phyloP scores from a whole-genome alignment of 345 rosid genomes.

The Linum usitatissimum region DNA sequence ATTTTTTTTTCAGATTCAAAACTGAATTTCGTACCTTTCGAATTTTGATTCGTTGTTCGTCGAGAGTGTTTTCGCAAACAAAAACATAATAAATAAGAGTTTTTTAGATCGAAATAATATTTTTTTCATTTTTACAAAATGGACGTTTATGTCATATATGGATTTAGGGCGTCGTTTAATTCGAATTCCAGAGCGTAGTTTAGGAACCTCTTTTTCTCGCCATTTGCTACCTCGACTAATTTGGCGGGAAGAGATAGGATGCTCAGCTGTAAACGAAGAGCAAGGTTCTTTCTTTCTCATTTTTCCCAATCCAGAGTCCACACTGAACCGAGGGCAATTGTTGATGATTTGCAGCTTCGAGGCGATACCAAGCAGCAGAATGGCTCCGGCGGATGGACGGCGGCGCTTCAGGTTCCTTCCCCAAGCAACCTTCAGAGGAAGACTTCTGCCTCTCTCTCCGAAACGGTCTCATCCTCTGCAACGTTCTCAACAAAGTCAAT shows the following conservation, averaged over 20 bases:
- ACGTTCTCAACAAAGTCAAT: constrained; percentile 88
- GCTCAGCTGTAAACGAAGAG: not conserved
- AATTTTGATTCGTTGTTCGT: too few species aligned
- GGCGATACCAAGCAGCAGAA: constrained; percentile 83
- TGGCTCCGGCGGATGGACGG: constrained; percentile 87
- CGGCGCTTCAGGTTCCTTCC: constrained; percentile 43
- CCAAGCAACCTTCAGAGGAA: constrained; percentile 70
- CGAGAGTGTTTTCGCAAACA: too few species aligned
- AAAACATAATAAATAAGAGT: too few species aligned
- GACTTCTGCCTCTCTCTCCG: constrained; percentile 61
- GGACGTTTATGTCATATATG: too few species aligned
- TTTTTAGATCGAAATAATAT: too few species aligned
- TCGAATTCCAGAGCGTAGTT: too few species aligned
- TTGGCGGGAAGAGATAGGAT: not conserved
- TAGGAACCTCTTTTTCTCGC: not conserved
- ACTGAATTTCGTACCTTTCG: too few species aligned
- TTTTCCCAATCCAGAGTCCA: not conserved
- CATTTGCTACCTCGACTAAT: not conserved
- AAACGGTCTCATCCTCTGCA: constrained; percentile 92
- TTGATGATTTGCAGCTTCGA: constrained; percentile 37
- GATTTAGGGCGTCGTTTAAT: too few species aligned
- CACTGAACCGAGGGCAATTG: not conserved
- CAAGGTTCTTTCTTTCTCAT: not conserved
- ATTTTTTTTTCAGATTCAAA: too few species aligned
- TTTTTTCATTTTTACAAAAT: too few species aligned